Conservation (phyloP, 805 yeast genomes). For the Ogataea neopini region DNA sequence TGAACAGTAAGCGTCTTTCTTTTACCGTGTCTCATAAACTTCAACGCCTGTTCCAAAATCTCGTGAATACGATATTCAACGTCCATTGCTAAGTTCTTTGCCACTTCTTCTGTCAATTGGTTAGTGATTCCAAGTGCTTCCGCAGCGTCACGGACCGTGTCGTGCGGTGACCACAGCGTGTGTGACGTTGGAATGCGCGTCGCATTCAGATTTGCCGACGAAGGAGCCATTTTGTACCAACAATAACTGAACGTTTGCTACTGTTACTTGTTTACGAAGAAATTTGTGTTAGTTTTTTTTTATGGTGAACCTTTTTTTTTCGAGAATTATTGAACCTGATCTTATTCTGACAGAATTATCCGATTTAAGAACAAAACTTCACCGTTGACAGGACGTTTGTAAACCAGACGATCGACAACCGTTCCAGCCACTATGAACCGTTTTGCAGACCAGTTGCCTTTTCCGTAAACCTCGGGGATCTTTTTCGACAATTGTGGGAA, state of each 20-base stretch:
- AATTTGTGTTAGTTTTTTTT: not conserved
- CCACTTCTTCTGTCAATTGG: slow-evolving; percentile 82
- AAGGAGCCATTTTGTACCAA: not conserved
- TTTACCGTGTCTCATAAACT: slow-evolving; percentile 93
- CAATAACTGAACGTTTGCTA: not conserved
- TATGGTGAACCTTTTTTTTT: not conserved
- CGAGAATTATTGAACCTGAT: not conserved
- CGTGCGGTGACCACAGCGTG: slow-evolving; percentile 96
- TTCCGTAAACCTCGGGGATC: slow-evolving; percentile 43
- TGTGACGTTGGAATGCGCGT: slow-evolving; percentile 67
- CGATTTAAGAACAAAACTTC: slow-evolving; percentile 28
- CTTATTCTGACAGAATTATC: slow-evolving; percentile 8
- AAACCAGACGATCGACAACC: slow-evolving; percentile 32
- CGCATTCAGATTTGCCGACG: slow-evolving; percentile 15
- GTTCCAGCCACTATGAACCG: slow-evolving; percentile 46
- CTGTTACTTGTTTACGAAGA: not conserved
- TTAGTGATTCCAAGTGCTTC: slow-evolving; percentile 80
- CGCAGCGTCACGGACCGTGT: slow-evolving; percentile 95
- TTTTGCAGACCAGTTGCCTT: slow-evolving; percentile 50
- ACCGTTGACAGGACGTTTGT: slow-evolving; percentile 28
- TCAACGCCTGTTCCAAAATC: slow-evolving; percentile 90
- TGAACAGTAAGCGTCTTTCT: slow-evolving; percentile 76
- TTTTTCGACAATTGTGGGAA: slow-evolving; percentile 53
- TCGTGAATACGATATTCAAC: slow-evolving; percentile 97
- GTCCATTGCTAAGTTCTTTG: slow-evolving; percentile 96